Percentiles rank a stretch among this genome's conserved stretches.
phyloP scores from a whole-genome alignment of 306 rosid species.

The Acacia melanoxylon region DNA sequence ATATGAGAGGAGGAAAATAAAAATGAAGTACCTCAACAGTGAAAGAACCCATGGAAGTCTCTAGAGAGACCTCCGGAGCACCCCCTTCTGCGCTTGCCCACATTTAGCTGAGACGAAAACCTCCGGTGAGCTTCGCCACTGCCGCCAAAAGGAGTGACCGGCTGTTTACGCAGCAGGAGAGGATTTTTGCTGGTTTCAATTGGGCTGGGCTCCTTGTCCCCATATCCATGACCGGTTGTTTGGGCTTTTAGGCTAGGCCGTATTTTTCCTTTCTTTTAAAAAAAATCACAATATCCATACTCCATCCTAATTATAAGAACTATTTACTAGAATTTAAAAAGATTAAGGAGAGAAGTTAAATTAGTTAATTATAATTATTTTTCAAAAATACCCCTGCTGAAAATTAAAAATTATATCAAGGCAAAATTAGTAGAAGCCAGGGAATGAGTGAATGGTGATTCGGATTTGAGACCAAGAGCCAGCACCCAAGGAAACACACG shows the following conservation, averaged over 20 bases:
- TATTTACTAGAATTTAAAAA: too few species aligned
- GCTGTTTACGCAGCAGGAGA: neutral
- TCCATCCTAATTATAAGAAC: too few species aligned
- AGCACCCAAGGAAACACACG: too few species aligned
- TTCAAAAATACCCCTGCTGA: too few species aligned
- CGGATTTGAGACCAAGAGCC: too few species aligned
- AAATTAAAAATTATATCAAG: too few species aligned
- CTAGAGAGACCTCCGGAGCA: constrained; percentile 89
- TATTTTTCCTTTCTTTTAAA: neutral
- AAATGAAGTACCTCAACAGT: constrained; percentile 66
- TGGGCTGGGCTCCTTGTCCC: neutral
- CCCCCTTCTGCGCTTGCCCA: constrained; percentile 96
- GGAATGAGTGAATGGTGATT: too few species aligned
- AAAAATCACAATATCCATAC: neutral
- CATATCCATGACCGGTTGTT: too few species aligned
- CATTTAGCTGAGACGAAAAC: constrained; percentile 44
- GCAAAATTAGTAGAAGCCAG: too few species aligned
- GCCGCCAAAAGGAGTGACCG: neutral
- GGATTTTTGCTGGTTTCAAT: neutral
- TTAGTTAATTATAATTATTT: too few species aligned
- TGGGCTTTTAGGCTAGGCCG: neutral
- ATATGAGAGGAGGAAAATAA: neutral
- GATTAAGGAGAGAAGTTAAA: too few species aligned
- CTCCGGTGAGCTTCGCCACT: neutral
- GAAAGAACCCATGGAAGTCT: constrained; percentile 94